Evolutionary conservation across 2,329 filamentous ascomycete genomes (phyloP).

Genomic region (Anthostomella pinea): DNA sequence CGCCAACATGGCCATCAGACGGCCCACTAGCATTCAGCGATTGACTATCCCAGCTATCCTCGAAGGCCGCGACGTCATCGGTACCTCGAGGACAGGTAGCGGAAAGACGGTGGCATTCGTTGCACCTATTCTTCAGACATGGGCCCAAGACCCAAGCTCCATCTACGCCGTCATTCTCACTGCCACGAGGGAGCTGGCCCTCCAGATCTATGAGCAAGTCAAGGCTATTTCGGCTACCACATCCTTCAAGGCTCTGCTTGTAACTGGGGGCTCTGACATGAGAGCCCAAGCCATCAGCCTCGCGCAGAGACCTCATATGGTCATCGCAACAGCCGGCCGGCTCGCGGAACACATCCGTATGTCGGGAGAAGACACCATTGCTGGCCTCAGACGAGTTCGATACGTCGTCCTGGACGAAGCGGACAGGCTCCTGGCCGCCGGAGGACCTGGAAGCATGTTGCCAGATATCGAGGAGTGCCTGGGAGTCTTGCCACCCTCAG

Average conservation of each 20-base stretch:
- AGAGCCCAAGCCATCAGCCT: slow-evolving; percentile 82
- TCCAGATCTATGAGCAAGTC: slow-evolving; percentile 96
- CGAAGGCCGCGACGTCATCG: slow-evolving; percentile 75
- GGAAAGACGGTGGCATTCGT: slow-evolving; percentile 97
- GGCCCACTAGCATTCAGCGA: slow-evolving; percentile 89
- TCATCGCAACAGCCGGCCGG: slow-evolving; percentile 91
- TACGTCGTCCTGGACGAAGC: slow-evolving; percentile 96
- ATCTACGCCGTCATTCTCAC: slow-evolving; percentile 90
- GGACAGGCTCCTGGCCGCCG: slow-evolving; percentile 76
- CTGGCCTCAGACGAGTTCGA: slow-evolving; percentile 72
- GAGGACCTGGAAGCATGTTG: slow-evolving; percentile 81
- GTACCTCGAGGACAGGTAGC: slow-evolving; percentile 89
- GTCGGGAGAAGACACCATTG: slow-evolving; percentile 87
- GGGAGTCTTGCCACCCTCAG: slow-evolving; percentile 71
- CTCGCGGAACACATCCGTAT: slow-evolving; percentile 90
- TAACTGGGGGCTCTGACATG: slow-evolving; percentile 94
- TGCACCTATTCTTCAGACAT: slow-evolving; percentile 88
- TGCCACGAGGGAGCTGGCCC: slow-evolving; percentile 84
- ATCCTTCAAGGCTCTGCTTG: slow-evolving; percentile 80
- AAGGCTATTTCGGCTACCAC: slow-evolving; percentile 88
- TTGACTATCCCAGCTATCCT: slow-evolving; percentile 91
- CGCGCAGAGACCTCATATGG: slow-evolving; percentile 77
- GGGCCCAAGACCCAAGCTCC: slow-evolving; percentile 86
- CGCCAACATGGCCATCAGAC: slow-evolving; percentile 71
- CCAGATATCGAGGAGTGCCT: slow-evolving; percentile 89